Conservation (phyloP, 345 rosid genomes). For the rapeseed (Brassica napus) region Da-Ae NC_063442.1:31787001-31787500, state of each 20-base stretch:
- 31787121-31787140: constrained; percentile 30
- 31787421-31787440: too few species aligned
- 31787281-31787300: background rate
- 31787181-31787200: constrained; percentile 52
- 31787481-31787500: too few species aligned
- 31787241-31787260: constrained; percentile 27
- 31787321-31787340: background rate
- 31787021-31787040: constrained; percentile 16
- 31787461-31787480: too few species aligned
- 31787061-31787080: constrained; percentile 3
- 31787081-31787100: constrained; percentile 57
- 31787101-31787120: constrained; percentile 39
- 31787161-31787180: constrained; percentile 71
- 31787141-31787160: constrained; percentile 40
- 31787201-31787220: background rate
- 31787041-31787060: background rate
- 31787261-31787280: background rate
- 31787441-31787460: too few species aligned
- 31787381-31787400: too few species aligned
- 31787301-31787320: background rate
- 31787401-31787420: too few species aligned
- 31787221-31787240: background rate
- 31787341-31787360: too few species aligned
- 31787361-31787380: too few species aligned
- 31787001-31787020: background rate